Evolutionary conservation across 768 basidiomycete species (phyloP).

Genomic region (Mycena capillaripes): DNA sequence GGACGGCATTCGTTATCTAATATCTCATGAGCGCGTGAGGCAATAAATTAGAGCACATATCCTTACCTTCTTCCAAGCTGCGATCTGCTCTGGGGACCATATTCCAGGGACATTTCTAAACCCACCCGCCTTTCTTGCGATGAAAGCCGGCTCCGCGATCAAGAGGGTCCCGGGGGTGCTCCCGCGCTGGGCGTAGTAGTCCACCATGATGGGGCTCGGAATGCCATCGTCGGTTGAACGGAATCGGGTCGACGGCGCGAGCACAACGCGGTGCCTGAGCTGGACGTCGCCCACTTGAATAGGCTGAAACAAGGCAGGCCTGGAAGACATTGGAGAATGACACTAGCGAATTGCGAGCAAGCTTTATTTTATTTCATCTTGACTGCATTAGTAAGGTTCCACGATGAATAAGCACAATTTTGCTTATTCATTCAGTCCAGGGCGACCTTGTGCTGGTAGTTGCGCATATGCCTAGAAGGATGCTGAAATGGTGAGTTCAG

Average conservation of each 20-base stretch:
- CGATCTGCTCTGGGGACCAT: conserved; percentile 72
- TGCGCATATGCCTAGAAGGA: too few species aligned
- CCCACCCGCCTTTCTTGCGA: conserved; percentile 66
- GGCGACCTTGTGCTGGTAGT: too few species aligned
- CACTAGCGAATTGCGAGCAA: too few species aligned
- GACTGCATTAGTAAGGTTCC: too few species aligned
- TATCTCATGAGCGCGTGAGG: background rate
- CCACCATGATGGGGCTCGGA: conserved; percentile 47
- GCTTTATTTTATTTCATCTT: too few species aligned
- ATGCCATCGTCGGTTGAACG: conserved; percentile 16
- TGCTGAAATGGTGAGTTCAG: too few species aligned
- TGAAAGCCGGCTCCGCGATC: conserved; percentile 70
- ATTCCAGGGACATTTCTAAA: conserved; percentile 70
- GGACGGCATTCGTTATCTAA: conserved; percentile 70
- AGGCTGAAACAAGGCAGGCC: conserved; percentile 57
- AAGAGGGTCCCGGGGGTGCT: conserved; percentile 65
- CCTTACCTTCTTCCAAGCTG: conserved; percentile 62
- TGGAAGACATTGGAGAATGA: background rate
- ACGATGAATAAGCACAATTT: too few species aligned
- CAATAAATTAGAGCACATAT: background rate
- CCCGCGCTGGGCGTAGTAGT: conserved; percentile 66
- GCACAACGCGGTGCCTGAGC: conserved; percentile 65
- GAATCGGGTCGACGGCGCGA: conserved; percentile 67
- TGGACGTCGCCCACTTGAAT: conserved; percentile 56
- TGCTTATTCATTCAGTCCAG: too few species aligned